These are phyloP conservation scores for Daedaleopsis sinensis DNA, from an alignment of 768 basidiomycete genomes.

Conservation along the genomic window DNA sequence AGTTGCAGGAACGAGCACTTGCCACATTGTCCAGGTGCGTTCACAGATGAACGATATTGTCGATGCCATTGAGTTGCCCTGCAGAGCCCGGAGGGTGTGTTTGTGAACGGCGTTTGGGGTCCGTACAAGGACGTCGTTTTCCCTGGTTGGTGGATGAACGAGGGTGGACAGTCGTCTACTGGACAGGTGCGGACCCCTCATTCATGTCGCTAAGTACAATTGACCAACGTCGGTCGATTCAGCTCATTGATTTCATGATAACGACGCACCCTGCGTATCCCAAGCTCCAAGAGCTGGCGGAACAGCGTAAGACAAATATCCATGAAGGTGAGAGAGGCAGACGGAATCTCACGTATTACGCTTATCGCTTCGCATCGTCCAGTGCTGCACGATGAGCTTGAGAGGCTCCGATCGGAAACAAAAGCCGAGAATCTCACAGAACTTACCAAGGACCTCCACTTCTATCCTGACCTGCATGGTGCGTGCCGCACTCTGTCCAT, in stretches of 20 bases:
- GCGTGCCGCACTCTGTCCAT: conserved; percentile 4
- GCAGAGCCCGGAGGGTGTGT: conserved; percentile 79
- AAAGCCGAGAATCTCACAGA: conserved; percentile 70
- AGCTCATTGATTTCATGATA: conserved; percentile 94
- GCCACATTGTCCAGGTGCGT: conserved; percentile 85
- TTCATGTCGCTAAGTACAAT: background rate
- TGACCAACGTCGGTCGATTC: conserved; percentile 2
- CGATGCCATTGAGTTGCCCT: background rate
- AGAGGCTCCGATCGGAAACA: conserved; percentile 60
- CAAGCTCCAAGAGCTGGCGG: conserved; percentile 64
- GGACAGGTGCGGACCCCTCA: conserved; percentile 66
- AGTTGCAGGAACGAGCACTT: conserved; percentile 95
- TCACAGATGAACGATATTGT: background rate
- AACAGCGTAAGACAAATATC: conserved; percentile 59
- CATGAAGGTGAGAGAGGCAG: conserved; percentile 48
- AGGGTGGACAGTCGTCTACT: conserved; percentile 97
- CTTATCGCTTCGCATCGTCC: background rate
- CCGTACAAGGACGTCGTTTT: conserved; percentile 91
- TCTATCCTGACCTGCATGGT: conserved; percentile 97
- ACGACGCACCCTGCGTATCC: conserved; percentile 88
- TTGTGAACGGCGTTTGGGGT: conserved; percentile 93
- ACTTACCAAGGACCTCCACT: conserved; percentile 86
- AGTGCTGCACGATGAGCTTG: conserved; percentile 79
- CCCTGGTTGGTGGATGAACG: conserved; percentile 99
- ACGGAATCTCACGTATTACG: no score